Percentiles rank a stretch among this genome's conserved stretches.
These are phyloP conservation scores for Aureobasidium sp. DNA, from an alignment of 2,329 filamentous ascomycete species.

Conservation along the genomic window DNA sequence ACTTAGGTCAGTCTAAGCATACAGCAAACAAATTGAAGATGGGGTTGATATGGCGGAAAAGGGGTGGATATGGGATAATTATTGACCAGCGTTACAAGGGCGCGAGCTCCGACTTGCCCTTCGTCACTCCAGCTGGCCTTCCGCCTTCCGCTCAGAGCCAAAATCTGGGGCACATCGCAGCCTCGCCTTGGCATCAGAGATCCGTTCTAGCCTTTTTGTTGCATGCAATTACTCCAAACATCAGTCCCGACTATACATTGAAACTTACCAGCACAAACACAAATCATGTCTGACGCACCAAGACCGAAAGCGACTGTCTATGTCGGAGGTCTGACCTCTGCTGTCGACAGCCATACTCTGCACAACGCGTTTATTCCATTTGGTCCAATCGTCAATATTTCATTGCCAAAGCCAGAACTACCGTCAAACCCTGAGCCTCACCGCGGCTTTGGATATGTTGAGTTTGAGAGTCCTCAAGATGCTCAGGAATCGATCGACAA, in stretches of 20 bases:
- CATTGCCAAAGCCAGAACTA: conserved; percentile 79
- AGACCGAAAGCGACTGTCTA: conserved; percentile 89
- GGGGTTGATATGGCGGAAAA: not conserved
- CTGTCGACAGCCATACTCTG: conserved; percentile 67
- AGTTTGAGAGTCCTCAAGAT: conserved; percentile 80
- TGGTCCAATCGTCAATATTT: conserved; percentile 88
- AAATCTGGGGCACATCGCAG: conserved; percentile 2
- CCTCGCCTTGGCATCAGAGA: conserved; percentile 12
- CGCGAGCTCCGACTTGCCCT: conserved; percentile 6
- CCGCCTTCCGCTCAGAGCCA: not conserved
- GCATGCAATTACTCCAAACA: not conserved
- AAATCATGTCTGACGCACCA: conserved; percentile 68
- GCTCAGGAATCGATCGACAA: conserved; percentile 96
- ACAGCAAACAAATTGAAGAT: not conserved
- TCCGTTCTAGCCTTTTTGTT: conserved; percentile 1
- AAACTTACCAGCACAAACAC: not conserved
- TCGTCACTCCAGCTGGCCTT: conserved; percentile 10
- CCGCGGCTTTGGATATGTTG: conserved; percentile 92
- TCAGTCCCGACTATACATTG: conserved; percentile 12
- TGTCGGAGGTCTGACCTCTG: conserved; percentile 77
- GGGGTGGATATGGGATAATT: conserved; percentile 11
- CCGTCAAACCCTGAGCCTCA: conserved; percentile 73
- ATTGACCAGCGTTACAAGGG: conserved; percentile 4
- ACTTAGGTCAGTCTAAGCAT: conserved; percentile 5
- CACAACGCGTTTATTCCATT: conserved; percentile 94